A percentile compares a stretch with the other conserved stretches of the same genome.
Conservation (phyloP, 352 stramenopile species). For the Globisporangium cystogenes region DNA sequence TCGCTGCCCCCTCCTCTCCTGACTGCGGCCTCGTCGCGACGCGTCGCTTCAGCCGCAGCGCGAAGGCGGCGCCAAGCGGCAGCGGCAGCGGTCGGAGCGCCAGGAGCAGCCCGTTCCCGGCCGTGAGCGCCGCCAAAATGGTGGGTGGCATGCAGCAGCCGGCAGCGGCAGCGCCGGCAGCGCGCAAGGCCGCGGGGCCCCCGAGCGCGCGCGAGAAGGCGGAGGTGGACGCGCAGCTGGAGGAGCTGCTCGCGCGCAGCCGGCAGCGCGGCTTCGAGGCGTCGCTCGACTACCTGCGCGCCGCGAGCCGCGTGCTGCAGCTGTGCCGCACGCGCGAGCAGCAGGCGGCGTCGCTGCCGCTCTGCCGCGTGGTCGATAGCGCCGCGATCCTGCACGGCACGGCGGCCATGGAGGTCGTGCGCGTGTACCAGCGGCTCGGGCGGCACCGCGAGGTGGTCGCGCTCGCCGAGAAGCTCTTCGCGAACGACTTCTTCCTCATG, state of each 20-base stretch:
- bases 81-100: no score
- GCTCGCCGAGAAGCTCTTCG: constrained; percentile 44
- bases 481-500: constrained; percentile 59
- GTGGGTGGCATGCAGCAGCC: constrained; percentile 11
- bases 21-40: not conserved
- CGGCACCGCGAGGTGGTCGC: constrained; percentile 40
- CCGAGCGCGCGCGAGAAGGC: constrained; percentile 13
- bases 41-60: constrained; percentile 1
- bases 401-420: constrained; percentile 49
- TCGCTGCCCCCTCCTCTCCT: no score
- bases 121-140: constrained; percentile 9
- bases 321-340: constrained; percentile 46
- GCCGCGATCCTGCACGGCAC: constrained; percentile 28
- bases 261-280: constrained; percentile 28
- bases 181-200: constrained; percentile 2
- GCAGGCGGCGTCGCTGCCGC: constrained; percentile 42
- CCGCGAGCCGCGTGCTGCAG: constrained; percentile 36
- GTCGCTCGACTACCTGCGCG: constrained; percentile 41
- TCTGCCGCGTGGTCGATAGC: constrained; percentile 47
- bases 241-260: constrained; percentile 31
- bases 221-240: constrained; percentile 22
- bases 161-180: no score
- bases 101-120: constrained; percentile 7
- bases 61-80: constrained; percentile 1
- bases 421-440: constrained; percentile 56